A percentile compares a stretch with the other conserved stretches of the same genome.
Conservation (phyloP, 768 basidiomycete genomes). For the Tricholoma saponaceum region DNA sequence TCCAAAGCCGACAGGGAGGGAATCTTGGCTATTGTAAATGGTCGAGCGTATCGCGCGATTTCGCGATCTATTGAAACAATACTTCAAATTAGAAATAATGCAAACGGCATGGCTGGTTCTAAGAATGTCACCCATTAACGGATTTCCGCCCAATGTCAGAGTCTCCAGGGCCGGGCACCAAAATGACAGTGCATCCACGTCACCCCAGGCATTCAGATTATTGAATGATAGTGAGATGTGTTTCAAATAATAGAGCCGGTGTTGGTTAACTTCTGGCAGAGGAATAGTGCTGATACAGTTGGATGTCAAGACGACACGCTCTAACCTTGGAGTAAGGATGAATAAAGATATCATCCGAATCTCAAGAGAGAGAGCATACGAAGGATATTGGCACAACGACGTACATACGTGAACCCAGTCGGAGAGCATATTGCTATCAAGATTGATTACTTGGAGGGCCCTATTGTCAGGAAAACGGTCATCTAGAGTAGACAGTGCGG, state of each 20-base stretch:
- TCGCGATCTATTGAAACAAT: conserved; percentile 28
- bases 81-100: conserved; percentile 4
- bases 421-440: conserved; percentile 62
- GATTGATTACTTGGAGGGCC: conserved; percentile 52
- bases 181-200: conserved; percentile 56
- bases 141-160: conserved; percentile 60
- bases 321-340: conserved; percentile 42
- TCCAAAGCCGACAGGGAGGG: conserved; percentile 62
- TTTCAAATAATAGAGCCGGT: conserved; percentile 35
- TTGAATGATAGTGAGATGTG: conserved; percentile 67
- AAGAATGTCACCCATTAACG: conserved; percentile 50
- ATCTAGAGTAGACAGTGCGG: conserved; percentile 24
- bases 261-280: conserved; percentile 23
- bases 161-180: conserved; percentile 71
- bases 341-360: conserved; percentile 4
- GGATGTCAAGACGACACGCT: conserved; percentile 60
- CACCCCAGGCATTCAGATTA: conserved; percentile 50
- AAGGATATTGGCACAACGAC: conserved; percentile 38
- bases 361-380: conserved; percentile 34
- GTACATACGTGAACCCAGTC: conserved; percentile 52
- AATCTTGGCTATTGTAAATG: conserved; percentile 63
- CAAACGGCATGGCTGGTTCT: conserved; percentile 1
- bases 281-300: conserved; percentile 57
- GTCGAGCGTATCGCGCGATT: conserved; percentile 41
- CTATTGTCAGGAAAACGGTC: conserved; percentile 16